Evolutionary conservation across 1,139 yeast genomes (phyloP), one percentile per base, ranked within the genome.

Genomic region (Blastobotrys petasosporus): DNA sequence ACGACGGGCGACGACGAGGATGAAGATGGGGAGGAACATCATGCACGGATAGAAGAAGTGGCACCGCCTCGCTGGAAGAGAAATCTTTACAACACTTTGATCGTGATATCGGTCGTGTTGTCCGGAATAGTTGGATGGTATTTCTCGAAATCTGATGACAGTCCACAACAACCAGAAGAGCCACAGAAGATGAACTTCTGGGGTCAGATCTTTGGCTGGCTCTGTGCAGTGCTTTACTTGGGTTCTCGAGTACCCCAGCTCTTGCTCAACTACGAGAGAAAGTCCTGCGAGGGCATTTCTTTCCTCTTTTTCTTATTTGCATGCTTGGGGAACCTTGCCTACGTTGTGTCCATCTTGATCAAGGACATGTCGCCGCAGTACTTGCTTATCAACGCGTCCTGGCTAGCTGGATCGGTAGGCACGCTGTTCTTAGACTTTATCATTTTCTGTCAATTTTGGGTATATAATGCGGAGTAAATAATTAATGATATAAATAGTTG

Each of bases 161-260:
- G 34, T 25, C 32, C 33, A 9, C 42, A 41, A 1, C 67, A 33
- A 5, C 39, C 32, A 7, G 44, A 37, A 6, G 25, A n/a, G 10
- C 48, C 50, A 6, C 68, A 15, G 70, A 68, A 37, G 61, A 79
- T 81, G 61, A 90, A 86, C 61, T 77, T 82, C 16, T 65, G 84
- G 55, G 97, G 95, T 1, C 97, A 90, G 66, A 67, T 78, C 36
- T 86, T 87, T 64, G 97, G 97, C 23, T 90, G 95, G 86, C 68
- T 87, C 46, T 87, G 96, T 68, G 97, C 97, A 1, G 65, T 73
- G 1, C 73, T 90, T 41, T 90, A 90, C 63, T 68, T 90, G 54
- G 95, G 96, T 1, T 87, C 96, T 12, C 73, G 97, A 55, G 66
- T 90, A 20, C 97, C 97, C 1, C 97, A 90, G 67, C 85, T 90